These are phyloP conservation scores for Mycena sp. DNA, from an alignment of 1,284 basidiomycete genomes.

Conservation along the genomic window DNA sequence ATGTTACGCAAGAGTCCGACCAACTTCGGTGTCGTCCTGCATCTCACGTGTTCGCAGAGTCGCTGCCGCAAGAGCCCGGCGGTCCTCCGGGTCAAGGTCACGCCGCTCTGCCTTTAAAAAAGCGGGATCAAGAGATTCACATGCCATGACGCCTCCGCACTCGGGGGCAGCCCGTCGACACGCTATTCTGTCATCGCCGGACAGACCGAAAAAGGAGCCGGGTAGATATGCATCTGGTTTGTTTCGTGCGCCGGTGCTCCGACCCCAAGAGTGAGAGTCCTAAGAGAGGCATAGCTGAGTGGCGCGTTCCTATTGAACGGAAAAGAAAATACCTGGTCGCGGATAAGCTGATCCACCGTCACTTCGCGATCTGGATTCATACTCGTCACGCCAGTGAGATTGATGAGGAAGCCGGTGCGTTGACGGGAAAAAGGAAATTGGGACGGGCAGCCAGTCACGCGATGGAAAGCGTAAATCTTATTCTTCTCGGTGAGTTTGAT, in stretches of 20 bases:
- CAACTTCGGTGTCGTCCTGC: too few species aligned
- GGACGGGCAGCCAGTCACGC: slow-evolving; percentile 12
- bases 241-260: background rate
- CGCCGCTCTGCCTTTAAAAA: slow-evolving; percentile 7
- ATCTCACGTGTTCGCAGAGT: slow-evolving; percentile 9
- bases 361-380: slow-evolving; percentile 2
- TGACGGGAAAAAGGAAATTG: slow-evolving; percentile 1
- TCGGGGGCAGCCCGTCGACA: slow-evolving; percentile 7
- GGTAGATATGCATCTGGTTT: background rate
- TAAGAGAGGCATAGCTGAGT: background rate
- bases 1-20: slow-evolving; percentile 2
- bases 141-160: slow-evolving; percentile 6
- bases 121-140: slow-evolving; percentile 10
- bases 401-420: slow-evolving; percentile 1
- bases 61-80: background rate
- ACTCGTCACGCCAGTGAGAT: background rate
- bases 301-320: background rate
- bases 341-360: slow-evolving; percentile 10
- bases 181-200: background rate
- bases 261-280: slow-evolving; percentile 14
- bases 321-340: background rate
- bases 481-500: background rate
- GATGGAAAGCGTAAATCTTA: slow-evolving; percentile 5
- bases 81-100: background rate
- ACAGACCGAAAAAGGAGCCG: slow-evolving; percentile 15